phyloP scores from a whole-genome alignment of 1,284 basidiomycete species.

The Trichosporon sp. region DNA sequence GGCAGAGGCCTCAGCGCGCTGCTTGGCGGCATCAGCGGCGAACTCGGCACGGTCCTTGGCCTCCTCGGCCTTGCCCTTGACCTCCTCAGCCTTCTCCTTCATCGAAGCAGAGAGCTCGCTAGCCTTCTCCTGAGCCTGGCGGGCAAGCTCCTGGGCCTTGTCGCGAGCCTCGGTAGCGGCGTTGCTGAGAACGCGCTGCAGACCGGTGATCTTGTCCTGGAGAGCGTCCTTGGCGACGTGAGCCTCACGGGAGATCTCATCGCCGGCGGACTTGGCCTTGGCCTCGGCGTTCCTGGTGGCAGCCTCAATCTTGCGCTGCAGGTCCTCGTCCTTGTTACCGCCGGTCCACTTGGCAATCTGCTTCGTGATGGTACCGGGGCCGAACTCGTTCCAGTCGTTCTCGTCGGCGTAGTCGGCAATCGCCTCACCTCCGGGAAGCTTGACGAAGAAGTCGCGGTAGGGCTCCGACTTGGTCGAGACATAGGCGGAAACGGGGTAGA shows the following conservation, averaged over 20 bases:
- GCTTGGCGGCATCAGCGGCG: slow-evolving; percentile 35
- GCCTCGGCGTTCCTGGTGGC: slow-evolving; percentile 56
- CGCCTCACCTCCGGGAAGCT: slow-evolving; percentile 64
- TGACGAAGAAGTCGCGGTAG: slow-evolving; percentile 61
- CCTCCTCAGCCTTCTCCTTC: slow-evolving; percentile 30
- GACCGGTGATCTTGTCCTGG: slow-evolving; percentile 16
- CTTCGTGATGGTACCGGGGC: slow-evolving; percentile 62
- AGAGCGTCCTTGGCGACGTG: slow-evolving; percentile 36
- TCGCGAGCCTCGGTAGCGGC: slow-evolving; percentile 41
- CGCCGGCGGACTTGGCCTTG: slow-evolving; percentile 52
- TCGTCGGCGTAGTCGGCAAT: slow-evolving; percentile 80
- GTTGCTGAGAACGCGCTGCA: slow-evolving; percentile 16
- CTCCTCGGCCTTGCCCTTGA: slow-evolving; percentile 34
- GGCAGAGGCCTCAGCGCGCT: slow-evolving; percentile 16
- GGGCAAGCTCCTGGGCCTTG: slow-evolving; percentile 23
- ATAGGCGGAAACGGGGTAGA: slow-evolving; percentile 58
- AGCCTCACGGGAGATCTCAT: slow-evolving; percentile 35
- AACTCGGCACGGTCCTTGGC: slow-evolving; percentile 31
- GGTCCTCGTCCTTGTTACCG: slow-evolving; percentile 56
- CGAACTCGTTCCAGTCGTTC: slow-evolving; percentile 67
- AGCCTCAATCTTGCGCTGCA: slow-evolving; percentile 36
- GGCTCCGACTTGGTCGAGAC: slow-evolving; percentile 56
- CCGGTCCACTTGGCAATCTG: slow-evolving; percentile 60
- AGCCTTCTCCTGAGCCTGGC: slow-evolving; percentile 20
- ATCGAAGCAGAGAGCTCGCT: slow-evolving; percentile 43